Evolutionary conservation across 805 yeast species (phyloP), one percentile per base, ranked within the genome.

Genomic region (Ogataea salicorniae): DNA sequence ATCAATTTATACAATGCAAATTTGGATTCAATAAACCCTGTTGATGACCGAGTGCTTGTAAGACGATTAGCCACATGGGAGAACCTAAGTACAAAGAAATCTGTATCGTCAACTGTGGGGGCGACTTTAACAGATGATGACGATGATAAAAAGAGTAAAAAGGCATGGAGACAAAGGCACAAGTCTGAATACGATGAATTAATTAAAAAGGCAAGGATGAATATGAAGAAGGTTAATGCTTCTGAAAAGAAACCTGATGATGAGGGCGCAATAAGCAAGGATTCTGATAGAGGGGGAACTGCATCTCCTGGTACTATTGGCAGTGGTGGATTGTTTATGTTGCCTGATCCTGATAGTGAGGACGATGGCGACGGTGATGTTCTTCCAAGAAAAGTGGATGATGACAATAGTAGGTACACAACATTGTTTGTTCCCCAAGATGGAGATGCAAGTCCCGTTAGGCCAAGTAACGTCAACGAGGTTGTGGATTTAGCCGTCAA

Each of bases 1-100:
- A 80, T 84, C 47, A 79, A 82, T 33, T 60, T 89, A 11, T 85
- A 83, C 81, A 91, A 91, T 60, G 83, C 96, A 13, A 89, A 89
- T 58, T 74, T 82, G 39, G 96, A 89, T 59, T 76, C 90, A 6
- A 68, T 76, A 34, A 73, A 71, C 31, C 96, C 96, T 0, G 77
- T 77, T 4, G 65, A 78, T 23, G 81, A 80, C 20, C 66, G 70
- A 36, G 76, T 77, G 5, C 63, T 91, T 42, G 70, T 78, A 42
- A 78, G 74, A 45, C 76, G 75, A 44, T 70, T 91, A 36, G 62
- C 67, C 20, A 79, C 80, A 56, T 86, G 95, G 95, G 96, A 89
- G 58, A 62, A 61, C 5, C 40, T 58, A 14, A 55, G 53, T 14
- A 61, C 56, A 33, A 51, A 51, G n/a, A 39, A 39, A 15, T 53